Conservation (phyloP, 192 early-diverging fungal genomes). For the Spinellus fusiger region DNA sequence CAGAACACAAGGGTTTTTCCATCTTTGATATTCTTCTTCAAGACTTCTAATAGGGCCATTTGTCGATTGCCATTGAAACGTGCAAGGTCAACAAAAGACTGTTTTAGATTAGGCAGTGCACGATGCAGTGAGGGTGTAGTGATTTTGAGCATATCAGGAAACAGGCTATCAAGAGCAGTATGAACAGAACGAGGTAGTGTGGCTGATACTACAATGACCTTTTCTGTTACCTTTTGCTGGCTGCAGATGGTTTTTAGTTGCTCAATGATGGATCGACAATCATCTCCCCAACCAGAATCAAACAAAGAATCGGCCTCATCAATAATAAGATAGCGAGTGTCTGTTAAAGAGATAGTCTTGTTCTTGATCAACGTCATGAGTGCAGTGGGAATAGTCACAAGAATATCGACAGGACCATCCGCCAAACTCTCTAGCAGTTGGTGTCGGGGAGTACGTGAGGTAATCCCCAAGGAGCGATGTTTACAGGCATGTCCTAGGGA, state of each 20-base stretch:
- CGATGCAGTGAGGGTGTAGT: conserved; percentile 79
- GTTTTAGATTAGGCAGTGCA: conserved; percentile 65
- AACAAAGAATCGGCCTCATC: conserved; percentile 96
- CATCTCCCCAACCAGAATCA: conserved; percentile 70
- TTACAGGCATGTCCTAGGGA: conserved; percentile 60
- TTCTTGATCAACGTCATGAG: conserved; percentile 50
- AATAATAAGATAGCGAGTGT: conserved; percentile 66
- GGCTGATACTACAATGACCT: conserved; percentile 61
- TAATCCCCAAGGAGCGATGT: conserved; percentile 60
- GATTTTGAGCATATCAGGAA: conserved; percentile 57
- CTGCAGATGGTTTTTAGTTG: conserved; percentile 33
- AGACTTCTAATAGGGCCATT: conserved; percentile 62
- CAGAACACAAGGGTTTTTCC: conserved; percentile 81
- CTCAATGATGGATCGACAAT: conserved; percentile 52
- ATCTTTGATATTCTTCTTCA: conserved; percentile 57
- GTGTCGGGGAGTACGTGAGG: conserved; percentile 38
- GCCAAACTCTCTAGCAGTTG: conserved; percentile 43
- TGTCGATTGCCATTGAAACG: conserved; percentile 65
- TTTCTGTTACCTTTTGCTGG: conserved; percentile 38
- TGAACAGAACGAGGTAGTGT: conserved; percentile 68
- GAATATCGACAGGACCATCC: conserved; percentile 70
- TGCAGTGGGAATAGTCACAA: conserved; percentile 80
- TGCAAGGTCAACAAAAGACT: conserved; percentile 73
- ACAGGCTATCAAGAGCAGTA: conserved; percentile 43
- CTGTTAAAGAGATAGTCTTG: conserved; percentile 51